These are phyloP conservation scores for Candida insectorum DNA, from an alignment of 805 yeast species.

Conservation along the genomic window DNA sequence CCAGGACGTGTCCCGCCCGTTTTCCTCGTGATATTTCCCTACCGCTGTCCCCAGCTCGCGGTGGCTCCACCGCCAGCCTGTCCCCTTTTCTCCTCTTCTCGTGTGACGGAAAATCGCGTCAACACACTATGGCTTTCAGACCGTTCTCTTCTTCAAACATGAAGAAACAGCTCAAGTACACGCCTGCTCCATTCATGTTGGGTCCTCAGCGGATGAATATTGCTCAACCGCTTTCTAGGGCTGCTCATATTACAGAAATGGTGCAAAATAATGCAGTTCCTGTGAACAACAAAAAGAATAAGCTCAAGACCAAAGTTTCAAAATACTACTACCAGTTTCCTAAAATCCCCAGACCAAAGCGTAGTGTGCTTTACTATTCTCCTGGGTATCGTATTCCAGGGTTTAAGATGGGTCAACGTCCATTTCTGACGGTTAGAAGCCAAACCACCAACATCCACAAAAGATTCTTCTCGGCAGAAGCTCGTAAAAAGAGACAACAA, in stretches of 20 bases:
- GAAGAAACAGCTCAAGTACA: conserved; percentile 17
- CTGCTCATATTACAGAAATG: conserved; percentile 33
- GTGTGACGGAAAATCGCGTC: too few species aligned
- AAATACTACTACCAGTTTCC: conserved; percentile 44
- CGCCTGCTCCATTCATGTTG: conserved; percentile 23
- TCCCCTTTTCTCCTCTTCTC: too few species aligned
- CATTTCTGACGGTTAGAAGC: conserved; percentile 32
- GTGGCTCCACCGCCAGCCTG: too few species aligned
- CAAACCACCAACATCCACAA: conserved; percentile 36
- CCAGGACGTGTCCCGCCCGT: too few species aligned
- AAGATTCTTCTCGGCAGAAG: conserved; percentile 42
- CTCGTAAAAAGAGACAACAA: conserved; percentile 36
- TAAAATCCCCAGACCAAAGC: conserved; percentile 54
- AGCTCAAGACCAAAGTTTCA: conserved; percentile 13
- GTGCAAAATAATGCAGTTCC: conserved; percentile 19
- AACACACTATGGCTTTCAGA: conserved; percentile 26
- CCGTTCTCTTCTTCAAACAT: conserved; percentile 15
- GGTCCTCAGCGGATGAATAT: conserved; percentile 40
- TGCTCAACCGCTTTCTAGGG: conserved; percentile 41
- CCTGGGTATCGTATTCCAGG: conserved; percentile 16
- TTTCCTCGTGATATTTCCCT: too few species aligned
- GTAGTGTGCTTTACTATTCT: conserved; percentile 50
- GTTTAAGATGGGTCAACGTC: conserved; percentile 26
- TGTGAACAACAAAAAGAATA: conserved; percentile 9
- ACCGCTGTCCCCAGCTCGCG: too few species aligned